A percentile compares a stretch with the other conserved stretches of the same genome.
Evolutionary conservation across 257 asterid genomes (phyloP).

Genomic region (Solanum rostratum): DNA sequence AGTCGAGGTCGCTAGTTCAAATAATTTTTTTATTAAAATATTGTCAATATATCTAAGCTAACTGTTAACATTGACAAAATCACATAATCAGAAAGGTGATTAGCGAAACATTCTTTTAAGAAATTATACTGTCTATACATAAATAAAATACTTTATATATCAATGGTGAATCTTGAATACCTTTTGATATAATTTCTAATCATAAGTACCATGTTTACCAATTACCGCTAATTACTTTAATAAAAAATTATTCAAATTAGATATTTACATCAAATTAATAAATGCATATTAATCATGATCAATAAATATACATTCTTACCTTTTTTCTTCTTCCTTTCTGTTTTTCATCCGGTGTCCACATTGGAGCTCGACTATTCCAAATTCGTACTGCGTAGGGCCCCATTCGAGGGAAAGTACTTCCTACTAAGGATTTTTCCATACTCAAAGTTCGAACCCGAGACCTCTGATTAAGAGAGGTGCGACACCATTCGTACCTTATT

Average conservation of each 20-base stretch:
- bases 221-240: not conserved
- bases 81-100: not conserved
- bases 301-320: not conserved
- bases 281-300: not conserved
- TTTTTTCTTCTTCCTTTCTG: too few species aligned
- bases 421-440: too few species aligned
- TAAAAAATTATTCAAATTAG: not conserved
- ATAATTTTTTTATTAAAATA: not conserved
- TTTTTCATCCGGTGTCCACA: too few species aligned
- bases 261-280: not conserved
- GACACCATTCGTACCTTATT: too few species aligned
- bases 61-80: not conserved
- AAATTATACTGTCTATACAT: not conserved
- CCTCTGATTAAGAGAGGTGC: too few species aligned
- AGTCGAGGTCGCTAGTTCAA: not conserved
- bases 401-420: too few species aligned
- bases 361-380: too few species aligned
- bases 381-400: too few species aligned
- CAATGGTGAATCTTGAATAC: too few species aligned
- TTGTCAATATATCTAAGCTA: not conserved
- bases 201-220: not conserved
- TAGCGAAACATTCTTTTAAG: not conserved
- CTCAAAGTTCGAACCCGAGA: too few species aligned
- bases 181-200: not conserved
- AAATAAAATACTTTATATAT: not conserved